Conservation (phyloP, 371 early-diverging fungal genomes). For the Mucor velutinosus region DNA sequence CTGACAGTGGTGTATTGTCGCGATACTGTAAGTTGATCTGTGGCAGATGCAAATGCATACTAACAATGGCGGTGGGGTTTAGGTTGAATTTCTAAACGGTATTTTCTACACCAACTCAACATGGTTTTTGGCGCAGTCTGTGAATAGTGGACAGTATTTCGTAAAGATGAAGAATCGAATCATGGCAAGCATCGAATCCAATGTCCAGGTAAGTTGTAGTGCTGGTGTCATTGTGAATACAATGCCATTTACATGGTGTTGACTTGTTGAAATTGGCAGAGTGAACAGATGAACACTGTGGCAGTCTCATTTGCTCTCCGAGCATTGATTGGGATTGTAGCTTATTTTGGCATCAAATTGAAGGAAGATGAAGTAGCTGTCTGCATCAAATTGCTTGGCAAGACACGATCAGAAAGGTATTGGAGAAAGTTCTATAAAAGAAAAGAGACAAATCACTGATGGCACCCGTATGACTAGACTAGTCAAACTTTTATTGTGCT, state of each 20-base stretch:
- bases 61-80: background rate
- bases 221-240: background rate
- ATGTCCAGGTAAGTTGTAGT: background rate
- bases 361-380: conserved; percentile 27
- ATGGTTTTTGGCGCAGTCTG: conserved; percentile 46
- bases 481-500: conserved; percentile 15
- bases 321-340: conserved; percentile 41
- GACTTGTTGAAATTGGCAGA: background rate
- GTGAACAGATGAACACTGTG: background rate
- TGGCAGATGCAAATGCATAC: too few species aligned
- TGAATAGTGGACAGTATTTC: conserved; percentile 33
- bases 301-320: conserved; percentile 32
- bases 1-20: conserved; percentile 38
- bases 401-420: conserved; percentile 35
- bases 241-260: too few species aligned
- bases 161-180: conserved; percentile 37
- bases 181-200: conserved; percentile 22
- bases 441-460: background rate
- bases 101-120: conserved; percentile 34
- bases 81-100: conserved; percentile 44
- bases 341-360: conserved; percentile 45
- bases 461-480: conserved; percentile 7
- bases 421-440: too few species aligned
- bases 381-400: conserved; percentile 25
- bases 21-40: conserved; percentile 31